A percentile compares a stretch with the other conserved stretches of the same genome.
Evolutionary conservation across 129 eudicot genomes (phyloP).

Genomic region (Solidago caesia): DNA sequence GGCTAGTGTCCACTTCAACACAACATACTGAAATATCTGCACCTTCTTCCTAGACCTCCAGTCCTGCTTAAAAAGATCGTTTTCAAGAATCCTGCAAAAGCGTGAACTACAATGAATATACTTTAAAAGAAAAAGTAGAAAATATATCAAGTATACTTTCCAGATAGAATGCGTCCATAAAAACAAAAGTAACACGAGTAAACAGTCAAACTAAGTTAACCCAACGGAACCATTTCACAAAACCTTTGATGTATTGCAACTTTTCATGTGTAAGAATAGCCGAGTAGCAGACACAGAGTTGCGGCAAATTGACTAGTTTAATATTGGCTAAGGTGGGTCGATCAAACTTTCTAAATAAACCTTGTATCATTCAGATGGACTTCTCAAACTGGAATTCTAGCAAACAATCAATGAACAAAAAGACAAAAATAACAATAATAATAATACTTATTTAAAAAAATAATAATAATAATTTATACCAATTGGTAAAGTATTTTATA

Average conservation of each 20-base stretch:
- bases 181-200: neutral
- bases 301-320: slow-evolving; percentile 1
- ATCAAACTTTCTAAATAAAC: neutral
- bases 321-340: neutral
- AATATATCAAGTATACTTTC: neutral
- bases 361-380: neutral
- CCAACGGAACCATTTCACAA: neutral
- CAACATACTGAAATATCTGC: slow-evolving; percentile 71
- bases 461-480: neutral
- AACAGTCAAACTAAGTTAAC: neutral
- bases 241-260: neutral
- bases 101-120: neutral
- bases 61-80: slow-evolving; percentile 97
- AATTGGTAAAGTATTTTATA: neutral
- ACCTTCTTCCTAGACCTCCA: slow-evolving; percentile 92
- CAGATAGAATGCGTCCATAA: neutral
- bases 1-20: slow-evolving; percentile 86
- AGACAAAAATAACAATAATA: neutral
- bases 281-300: neutral
- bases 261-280: neutral
- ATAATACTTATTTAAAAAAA: neutral
- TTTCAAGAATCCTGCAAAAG: slow-evolving; percentile 76
- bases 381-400: neutral
- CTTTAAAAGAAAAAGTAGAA: neutral
- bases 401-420: slow-evolving; percentile 1